Percentiles rank a stretch among this genome's conserved stretches.
Evolutionary conservation across 805 yeast species (phyloP).

Genomic region (Sugiyamaella floridensis): DNA sequence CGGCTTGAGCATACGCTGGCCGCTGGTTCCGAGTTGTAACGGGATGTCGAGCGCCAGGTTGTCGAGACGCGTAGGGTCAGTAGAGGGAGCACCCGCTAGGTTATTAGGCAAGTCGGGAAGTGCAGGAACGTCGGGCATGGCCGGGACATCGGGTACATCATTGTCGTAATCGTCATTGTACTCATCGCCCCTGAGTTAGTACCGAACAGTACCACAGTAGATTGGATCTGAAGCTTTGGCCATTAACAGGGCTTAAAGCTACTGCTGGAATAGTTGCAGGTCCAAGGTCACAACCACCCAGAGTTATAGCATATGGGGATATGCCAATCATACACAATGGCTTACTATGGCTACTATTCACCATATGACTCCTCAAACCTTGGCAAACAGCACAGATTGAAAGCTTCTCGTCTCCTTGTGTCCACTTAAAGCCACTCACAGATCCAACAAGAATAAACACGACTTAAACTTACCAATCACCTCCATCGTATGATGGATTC

Average conservation of each 20-base stretch:
- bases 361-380: too few relatives aligned
- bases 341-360: too few relatives aligned
- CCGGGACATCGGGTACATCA: slow-evolving; percentile 20
- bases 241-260: too few relatives aligned
- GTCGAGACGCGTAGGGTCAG: not conserved
- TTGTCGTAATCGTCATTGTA: slow-evolving; percentile 20
- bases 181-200: slow-evolving; percentile 26
- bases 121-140: slow-evolving; percentile 19
- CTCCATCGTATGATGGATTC: slow-evolving; percentile 31
- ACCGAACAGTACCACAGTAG: not conserved
- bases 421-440: too few relatives aligned
- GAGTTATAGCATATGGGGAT: too few relatives aligned
- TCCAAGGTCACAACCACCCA: too few relatives aligned
- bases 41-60: slow-evolving; percentile 3
- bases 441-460: not conserved
- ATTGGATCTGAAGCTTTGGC: too few relatives aligned
- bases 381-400: too few relatives aligned
- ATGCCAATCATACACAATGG: too few relatives aligned
- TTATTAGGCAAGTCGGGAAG: not conserved
- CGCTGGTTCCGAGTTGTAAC: slow-evolving; percentile 7
- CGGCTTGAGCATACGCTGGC: slow-evolving; percentile 2
- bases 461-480: slow-evolving; percentile 24
- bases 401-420: not conserved
- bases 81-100: not conserved
- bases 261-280: too few relatives aligned